A percentile compares a stretch with the other conserved stretches of the same genome.
Evolutionary conservation across 345 rosid genomes (phyloP).

Genomic region (Melaleuca alternifolia): DNA sequence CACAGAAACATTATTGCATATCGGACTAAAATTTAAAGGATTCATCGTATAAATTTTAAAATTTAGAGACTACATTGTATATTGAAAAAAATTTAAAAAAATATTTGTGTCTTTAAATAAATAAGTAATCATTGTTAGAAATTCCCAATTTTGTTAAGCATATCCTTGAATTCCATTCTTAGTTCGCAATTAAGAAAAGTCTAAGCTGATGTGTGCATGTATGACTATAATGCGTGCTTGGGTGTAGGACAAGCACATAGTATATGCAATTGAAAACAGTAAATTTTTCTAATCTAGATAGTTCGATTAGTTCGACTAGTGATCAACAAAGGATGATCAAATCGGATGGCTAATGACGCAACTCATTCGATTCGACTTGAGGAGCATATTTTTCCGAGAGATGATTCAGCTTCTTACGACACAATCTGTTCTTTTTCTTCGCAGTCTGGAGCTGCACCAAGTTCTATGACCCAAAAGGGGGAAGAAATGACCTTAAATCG

Average conservation of each 20-base stretch:
- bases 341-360: background rate
- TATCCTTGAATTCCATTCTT: background rate
- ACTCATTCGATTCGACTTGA: background rate
- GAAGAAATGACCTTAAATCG: too few species aligned
- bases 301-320: fast-evolving
- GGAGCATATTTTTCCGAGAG: fast-evolving
- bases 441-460: background rate
- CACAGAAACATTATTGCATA: too few species aligned
- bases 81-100: too few species aligned
- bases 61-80: too few species aligned
- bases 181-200: background rate
- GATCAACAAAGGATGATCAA: background rate
- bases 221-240: background rate
- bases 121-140: background rate
- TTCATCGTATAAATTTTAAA: too few species aligned
- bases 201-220: background rate
- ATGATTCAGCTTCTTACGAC: background rate
- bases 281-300: background rate
- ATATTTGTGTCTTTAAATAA: background rate
- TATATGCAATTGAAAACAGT: background rate
- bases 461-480: background rate
- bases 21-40: too few species aligned
- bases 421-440: background rate
- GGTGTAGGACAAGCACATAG: background rate
- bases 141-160: background rate